Conservation (phyloP, 2,329 filamentous ascomycete genomes). For the Epichloe coenophiala region DNA sequence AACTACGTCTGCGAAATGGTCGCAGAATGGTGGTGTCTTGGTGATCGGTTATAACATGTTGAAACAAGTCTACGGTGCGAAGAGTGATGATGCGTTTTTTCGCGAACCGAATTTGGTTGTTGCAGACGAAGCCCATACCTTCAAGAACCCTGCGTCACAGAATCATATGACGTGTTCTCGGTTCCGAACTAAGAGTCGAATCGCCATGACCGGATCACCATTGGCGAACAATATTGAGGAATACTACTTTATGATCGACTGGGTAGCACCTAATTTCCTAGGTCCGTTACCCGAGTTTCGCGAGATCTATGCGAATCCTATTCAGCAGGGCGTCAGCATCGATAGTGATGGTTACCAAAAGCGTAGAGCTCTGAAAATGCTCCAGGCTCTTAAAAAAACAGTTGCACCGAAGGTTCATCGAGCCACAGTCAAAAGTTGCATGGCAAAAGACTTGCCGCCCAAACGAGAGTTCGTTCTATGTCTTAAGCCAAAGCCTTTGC, state of each 20-base stretch:
- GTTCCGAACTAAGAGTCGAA: constrained; percentile 56
- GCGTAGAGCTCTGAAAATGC: constrained; percentile 47
- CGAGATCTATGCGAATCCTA: constrained; percentile 56
- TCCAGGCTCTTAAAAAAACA: constrained; percentile 56
- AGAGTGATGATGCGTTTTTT: constrained; percentile 34
- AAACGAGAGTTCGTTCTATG: constrained; percentile 77
- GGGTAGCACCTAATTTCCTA: constrained; percentile 70
- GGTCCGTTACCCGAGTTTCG: constrained; percentile 56
- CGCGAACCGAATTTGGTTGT: constrained; percentile 58
- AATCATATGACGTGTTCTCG: constrained; percentile 38
- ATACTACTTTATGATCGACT: constrained; percentile 78
- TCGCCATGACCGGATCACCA: constrained; percentile 79
- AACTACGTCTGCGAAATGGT: constrained; percentile 43
- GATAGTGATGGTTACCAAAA: constrained; percentile 47
- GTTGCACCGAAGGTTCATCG: constrained; percentile 70
- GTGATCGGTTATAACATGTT: constrained; percentile 65
- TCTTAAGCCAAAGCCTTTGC: constrained; percentile 53
- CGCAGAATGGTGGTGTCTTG: constrained; percentile 53
- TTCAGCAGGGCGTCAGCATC: constrained; percentile 53
- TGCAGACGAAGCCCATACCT: constrained; percentile 70
- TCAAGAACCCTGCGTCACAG: constrained; percentile 52
- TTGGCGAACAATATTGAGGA: constrained; percentile 74
- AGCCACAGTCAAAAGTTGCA: constrained; percentile 48
- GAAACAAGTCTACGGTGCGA: constrained; percentile 23
- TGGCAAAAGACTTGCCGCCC: constrained; percentile 52